Evolutionary conservation across 2,329 filamentous ascomycete species (phyloP).

Genomic region (Bertia moriformis): DNA sequence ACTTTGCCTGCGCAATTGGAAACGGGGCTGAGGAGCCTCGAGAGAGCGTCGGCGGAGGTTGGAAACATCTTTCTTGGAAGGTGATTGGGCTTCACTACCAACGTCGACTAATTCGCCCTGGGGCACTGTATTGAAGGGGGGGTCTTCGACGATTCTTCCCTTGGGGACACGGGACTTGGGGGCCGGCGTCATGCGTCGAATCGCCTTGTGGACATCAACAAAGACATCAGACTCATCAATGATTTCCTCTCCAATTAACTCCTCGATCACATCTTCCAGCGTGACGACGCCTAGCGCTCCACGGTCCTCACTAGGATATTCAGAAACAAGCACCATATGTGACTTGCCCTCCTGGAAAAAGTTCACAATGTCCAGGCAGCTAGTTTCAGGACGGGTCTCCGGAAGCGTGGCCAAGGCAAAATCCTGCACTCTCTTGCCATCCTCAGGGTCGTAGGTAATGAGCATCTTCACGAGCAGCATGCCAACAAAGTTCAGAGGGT

Average conservation of each 20-base stretch:
- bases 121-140: constrained; percentile 4
- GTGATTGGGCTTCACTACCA: constrained; percentile 9
- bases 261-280: constrained; percentile 93
- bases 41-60: neutral
- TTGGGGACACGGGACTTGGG: constrained; percentile 60
- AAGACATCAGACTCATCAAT: constrained; percentile 98
- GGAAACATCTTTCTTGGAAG: neutral
- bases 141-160: constrained; percentile 31
- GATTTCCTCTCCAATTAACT: constrained; percentile 97
- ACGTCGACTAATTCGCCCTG: constrained; percentile 7
- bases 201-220: constrained; percentile 95
- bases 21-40: neutral
- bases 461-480: constrained; percentile 98
- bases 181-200: constrained; percentile 72
- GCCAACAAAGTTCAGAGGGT: constrained; percentile 76
- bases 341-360: constrained; percentile 99
- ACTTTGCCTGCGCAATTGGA: constrained; percentile 4
- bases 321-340: constrained; percentile 93
- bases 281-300: constrained; percentile 90
- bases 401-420: constrained; percentile 88
- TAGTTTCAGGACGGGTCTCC: constrained; percentile 87
- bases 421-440: constrained; percentile 71
- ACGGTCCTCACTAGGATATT: constrained; percentile 74
- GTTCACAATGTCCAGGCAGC: constrained; percentile 95
- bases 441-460: constrained; percentile 96